These are phyloP conservation scores for Vitis cinerea DNA, from an alignment of 164 flowering plant species.

Conservation along the genomic window DNA sequence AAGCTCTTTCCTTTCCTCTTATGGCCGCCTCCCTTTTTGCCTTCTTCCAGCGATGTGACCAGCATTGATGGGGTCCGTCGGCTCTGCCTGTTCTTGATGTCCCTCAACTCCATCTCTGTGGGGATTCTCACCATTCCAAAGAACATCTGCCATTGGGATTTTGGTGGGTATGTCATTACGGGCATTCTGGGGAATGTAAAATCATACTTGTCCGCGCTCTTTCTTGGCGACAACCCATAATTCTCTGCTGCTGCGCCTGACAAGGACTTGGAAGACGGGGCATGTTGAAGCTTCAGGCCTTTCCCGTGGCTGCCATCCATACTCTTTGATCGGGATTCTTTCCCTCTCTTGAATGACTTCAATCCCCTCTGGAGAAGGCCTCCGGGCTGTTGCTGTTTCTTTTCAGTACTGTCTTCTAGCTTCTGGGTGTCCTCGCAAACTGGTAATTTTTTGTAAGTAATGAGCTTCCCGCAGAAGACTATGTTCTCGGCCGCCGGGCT, in stretches of 20 bases:
- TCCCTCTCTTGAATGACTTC: neutral
- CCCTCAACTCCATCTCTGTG: slow-evolving; percentile 29
- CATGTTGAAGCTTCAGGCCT: neutral
- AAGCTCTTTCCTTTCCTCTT: slow-evolving; percentile 12
- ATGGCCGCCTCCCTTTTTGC: neutral
- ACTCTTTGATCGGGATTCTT: neutral
- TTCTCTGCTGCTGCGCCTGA: neutral
- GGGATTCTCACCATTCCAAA: slow-evolving; percentile 33
- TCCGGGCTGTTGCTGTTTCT: neutral
- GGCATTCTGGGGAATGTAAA: slow-evolving; percentile 7
- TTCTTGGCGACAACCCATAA: neutral
- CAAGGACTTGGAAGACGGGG: neutral
- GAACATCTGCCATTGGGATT: slow-evolving; percentile 24
- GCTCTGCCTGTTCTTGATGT: slow-evolving; percentile 40
- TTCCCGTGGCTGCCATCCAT: too few relatives aligned
- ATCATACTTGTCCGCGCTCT: neutral
- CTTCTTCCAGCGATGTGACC: neutral
- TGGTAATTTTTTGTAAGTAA: slow-evolving; percentile 20
- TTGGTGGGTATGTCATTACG: slow-evolving; percentile 12
- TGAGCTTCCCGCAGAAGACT: slow-evolving; percentile 49
- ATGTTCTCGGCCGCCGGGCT: slow-evolving; percentile 15
- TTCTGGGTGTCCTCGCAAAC: neutral
- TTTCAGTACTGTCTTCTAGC: neutral
- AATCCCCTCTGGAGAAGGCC: neutral
- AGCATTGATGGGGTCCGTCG: slow-evolving; percentile 1